A percentile compares a stretch with the other conserved stretches of the same genome.
Conservation (phyloP, 2,329 filamentous ascomycete species). For the Blumeria graminis region DNA sequence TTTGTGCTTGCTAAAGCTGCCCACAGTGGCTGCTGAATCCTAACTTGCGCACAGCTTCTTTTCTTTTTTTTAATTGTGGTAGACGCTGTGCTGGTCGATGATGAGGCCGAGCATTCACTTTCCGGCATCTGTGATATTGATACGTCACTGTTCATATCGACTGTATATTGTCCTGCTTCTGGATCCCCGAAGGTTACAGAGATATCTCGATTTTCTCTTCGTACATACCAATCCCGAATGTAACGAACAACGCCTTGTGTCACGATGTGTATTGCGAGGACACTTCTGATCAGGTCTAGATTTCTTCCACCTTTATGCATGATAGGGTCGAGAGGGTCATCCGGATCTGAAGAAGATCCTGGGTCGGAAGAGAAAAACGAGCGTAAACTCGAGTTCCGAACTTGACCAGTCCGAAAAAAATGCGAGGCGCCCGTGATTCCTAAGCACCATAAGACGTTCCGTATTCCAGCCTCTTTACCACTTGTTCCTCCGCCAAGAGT, state of each 20-base stretch:
- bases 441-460: conserved; percentile 48
- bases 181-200: conserved; percentile 29
- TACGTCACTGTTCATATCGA: conserved; percentile 27
- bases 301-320: conserved; percentile 26
- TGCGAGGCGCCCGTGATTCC: conserved; percentile 29
- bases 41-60: conserved; percentile 68
- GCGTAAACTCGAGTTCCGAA: conserved; percentile 11
- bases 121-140: conserved; percentile 8
- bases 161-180: conserved; percentile 29
- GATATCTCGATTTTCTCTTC: conserved; percentile 30
- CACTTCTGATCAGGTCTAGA: conserved; percentile 41
- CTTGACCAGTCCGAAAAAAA: conserved; percentile 10
- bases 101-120: conserved; percentile 9
- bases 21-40: conserved; percentile 82
- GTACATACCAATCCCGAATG: conserved; percentile 42
- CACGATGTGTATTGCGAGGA: conserved; percentile 50
- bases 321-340: conserved; percentile 24
- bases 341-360: conserved; percentile 14
- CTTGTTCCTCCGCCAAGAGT: conserved; percentile 65
- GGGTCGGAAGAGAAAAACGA: conserved; percentile 11
- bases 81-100: not conserved
- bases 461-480: conserved; percentile 41
- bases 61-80: conserved; percentile 21
- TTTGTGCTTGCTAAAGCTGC: conserved; percentile 87
- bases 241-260: conserved; percentile 49